Base-by-base conservation (phyloP, 768 basidiomycete genomes). In the Podaxis carcinomalis region DNA sequence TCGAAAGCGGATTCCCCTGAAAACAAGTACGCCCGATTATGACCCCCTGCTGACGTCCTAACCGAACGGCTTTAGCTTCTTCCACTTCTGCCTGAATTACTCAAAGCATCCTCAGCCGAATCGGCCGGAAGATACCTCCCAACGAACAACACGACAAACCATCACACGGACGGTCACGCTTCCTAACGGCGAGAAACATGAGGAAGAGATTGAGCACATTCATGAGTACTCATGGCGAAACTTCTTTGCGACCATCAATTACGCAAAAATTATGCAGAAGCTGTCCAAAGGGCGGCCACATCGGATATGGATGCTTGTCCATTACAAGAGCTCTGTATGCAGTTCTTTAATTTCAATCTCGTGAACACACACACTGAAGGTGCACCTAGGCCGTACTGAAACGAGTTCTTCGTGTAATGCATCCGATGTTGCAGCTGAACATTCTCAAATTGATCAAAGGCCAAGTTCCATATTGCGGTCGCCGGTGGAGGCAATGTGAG, bases 251-350 rank as follows among this genome's bases (percentile, higher is more conserved):
- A 88, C 90, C 21, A 96, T 98, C 75, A 99, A 98, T 72, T 97
- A 98, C 71, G 90, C 95, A 7, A 95, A 94, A 73, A 91, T 99
- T 64, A 90, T 99, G 87, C 96, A 99, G 72, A 98, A 98, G 74
- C 72, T 99, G 63, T 95, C 95, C 1, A 99, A 99, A 74, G 89
- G 90, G 65, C 87, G 95, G 39, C 92, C 92, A 1, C 94, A 98
- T 73, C 83, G 97, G 23, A 97, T 98, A 61, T 89, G 91, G 79
- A 91, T 98, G 85, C 80, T 99, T 54, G 93, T 95, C 6, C 95
- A 97, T 68, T 98, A 98, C 78, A 99, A 98, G 79, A 95, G 93
- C 70, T 96, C 95, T 36, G 95, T 97, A 65, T 69, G 89, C 73
- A 14, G 28, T 50, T 28, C 19, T 37, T 27, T 44, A 9, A 14